Base-by-base conservation (phyloP, 805 yeast species). In the Huiozyma naganishii region DNA sequence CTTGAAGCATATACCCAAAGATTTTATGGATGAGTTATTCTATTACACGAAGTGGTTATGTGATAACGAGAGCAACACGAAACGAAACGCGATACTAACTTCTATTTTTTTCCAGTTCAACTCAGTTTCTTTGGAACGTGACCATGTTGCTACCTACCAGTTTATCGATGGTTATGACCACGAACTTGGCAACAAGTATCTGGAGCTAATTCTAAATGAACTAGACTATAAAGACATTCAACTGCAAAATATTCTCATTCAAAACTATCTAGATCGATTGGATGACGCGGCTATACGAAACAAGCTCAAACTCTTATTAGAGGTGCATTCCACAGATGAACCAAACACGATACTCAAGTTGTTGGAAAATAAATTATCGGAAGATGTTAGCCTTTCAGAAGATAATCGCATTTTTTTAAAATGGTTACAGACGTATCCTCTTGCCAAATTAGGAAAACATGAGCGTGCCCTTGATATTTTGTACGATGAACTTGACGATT, bases 91-190 rank as follows among this genome's bases (percentile, higher is more conserved):
- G 61, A 68, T 54, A 74, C 74, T 32, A 52, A 59, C 44, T 47
- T 61, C 65, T 17, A 68, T 90, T 0, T 88, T 88, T 50, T 69
- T 85, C 71, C 77, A 74, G 45, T 82, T 80, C 42, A 68, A 83
- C 0, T 70, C 73, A 9, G 77, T 76, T 49, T 72, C 83, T 45
- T 80, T 77, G 46, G 65, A 75, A 10, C 71, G 80, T 42, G 74
- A 83, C 48, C 71, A 72, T 40, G 48, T 62, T 27, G 64, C 70
- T 49, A 78, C 87, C 0, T 64, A 80, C 40, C 70, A 74, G 1
- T 81, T 66, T 53, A 58, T 84, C n/a, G 47, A 61, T 7, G 43
- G 53, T 1, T 54, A 62, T 12, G 56, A 61, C 12, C 35, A 36
- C 2, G 40, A 45, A 6, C 45, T 72, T 29, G 64, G 72, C 7